phyloP scores from a whole-genome alignment of 2,329 filamentous ascomycete genomes.

The Cladosporium velox region DNA sequence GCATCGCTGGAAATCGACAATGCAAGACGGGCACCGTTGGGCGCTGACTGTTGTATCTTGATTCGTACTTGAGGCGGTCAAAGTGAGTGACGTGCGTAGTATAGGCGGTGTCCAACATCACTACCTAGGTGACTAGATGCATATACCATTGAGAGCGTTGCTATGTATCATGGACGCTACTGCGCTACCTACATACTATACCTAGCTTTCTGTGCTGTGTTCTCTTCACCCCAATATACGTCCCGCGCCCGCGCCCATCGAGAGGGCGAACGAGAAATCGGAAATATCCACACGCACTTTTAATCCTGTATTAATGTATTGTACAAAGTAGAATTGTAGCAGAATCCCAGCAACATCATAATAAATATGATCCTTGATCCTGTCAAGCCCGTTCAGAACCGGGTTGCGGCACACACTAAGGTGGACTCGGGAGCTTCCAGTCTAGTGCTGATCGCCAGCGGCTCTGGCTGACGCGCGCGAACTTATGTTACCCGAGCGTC shows the following conservation, averaged over 20 bases:
- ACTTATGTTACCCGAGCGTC: neutral
- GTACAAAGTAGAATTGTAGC: neutral
- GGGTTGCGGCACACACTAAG: neutral
- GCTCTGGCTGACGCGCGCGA: neutral
- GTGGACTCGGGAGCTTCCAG: neutral
- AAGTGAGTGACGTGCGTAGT: neutral
- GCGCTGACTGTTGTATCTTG: neutral
- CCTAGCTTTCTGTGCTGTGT: neutral
- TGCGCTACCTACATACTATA: neutral
- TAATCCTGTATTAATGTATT: neutral
- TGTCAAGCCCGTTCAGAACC: neutral
- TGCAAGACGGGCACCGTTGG: conserved; percentile 18
- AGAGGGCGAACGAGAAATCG: neutral
- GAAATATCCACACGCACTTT: neutral
- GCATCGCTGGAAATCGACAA: conserved; percentile 19
- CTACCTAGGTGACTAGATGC: neutral
- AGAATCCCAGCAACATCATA: neutral
- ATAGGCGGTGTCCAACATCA: neutral
- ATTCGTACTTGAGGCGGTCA: neutral
- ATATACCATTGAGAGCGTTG: neutral
- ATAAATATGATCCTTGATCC: neutral
- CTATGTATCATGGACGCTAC: neutral
- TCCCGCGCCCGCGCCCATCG: neutral
- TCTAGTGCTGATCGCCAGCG: neutral
- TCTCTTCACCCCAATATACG: neutral